Evolutionary conservation across 352 stramenopile genomes (phyloP).

Genomic region (Phytophthora quininea): DNA sequence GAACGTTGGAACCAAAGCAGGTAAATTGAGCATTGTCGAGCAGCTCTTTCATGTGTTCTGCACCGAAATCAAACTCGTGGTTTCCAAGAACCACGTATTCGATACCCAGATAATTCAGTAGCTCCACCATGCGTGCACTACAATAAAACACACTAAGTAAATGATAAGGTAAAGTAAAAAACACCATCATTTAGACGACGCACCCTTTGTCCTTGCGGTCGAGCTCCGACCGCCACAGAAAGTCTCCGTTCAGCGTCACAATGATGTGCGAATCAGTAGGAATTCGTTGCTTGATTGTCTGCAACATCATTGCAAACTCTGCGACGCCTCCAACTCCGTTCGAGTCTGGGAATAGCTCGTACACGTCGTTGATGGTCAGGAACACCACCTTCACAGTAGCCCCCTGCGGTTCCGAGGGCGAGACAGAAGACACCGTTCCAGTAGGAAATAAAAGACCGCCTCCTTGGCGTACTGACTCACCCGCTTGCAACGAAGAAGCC

Average conservation of each 20-base stretch:
- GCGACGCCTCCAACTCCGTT: slow-evolving; percentile 40
- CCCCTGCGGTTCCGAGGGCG: not conserved
- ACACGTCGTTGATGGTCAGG: slow-evolving; percentile 77
- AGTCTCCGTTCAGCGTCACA: slow-evolving; percentile 76
- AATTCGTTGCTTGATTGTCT: slow-evolving; percentile 25
- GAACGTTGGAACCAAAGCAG: slow-evolving; percentile 69
- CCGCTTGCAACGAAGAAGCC: not conserved
- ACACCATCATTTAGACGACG: slow-evolving; percentile 2
- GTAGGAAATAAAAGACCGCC: slow-evolving; percentile 13
- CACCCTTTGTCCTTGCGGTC: slow-evolving; percentile 77
- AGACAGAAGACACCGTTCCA: slow-evolving; percentile 1
- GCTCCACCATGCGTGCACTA: slow-evolving; percentile 70
- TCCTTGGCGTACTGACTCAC: not conserved
- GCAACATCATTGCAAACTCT: slow-evolving; percentile 62
- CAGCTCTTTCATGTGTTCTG: slow-evolving; percentile 39
- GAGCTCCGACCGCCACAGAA: slow-evolving; percentile 69
- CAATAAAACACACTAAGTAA: slow-evolving; percentile 5
- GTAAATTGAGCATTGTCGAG: slow-evolving; percentile 49
- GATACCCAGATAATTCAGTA: slow-evolving; percentile 58
- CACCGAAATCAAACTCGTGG: slow-evolving; percentile 82
- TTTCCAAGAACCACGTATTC: slow-evolving; percentile 79
- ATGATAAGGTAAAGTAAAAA: not conserved
- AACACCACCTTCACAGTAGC: slow-evolving; percentile 47
- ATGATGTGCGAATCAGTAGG: slow-evolving; percentile 43
- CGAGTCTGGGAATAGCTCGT: slow-evolving; percentile 60